These are phyloP conservation scores for Pythium guiyangense DNA, from an alignment of 352 stramenopile genomes.

Conservation along the genomic window DNA sequence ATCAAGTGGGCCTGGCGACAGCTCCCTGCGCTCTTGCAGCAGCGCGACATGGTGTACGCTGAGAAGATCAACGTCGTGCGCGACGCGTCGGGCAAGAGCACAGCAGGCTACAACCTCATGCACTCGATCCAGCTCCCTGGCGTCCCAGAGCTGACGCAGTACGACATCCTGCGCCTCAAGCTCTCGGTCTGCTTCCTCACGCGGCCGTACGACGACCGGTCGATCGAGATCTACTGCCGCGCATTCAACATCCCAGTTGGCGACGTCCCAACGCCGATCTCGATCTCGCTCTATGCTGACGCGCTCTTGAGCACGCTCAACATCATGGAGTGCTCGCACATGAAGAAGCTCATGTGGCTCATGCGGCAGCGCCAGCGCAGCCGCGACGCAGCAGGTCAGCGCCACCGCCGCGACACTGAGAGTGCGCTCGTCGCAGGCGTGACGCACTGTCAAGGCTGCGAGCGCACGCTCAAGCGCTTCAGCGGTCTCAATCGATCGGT, in stretches of 20 bases:
- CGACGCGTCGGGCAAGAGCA: conserved; percentile 2
- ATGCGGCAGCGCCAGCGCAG: conserved; percentile 14
- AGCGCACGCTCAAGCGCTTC: conserved; percentile 3
- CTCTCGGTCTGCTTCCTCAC: conserved; percentile 29
- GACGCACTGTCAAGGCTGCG: conserved; percentile 12
- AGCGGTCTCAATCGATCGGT: neutral
- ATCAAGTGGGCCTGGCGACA: conserved; percentile 35
- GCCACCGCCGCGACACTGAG: neutral
- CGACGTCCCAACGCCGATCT: conserved; percentile 17
- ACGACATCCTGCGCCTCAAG: conserved; percentile 18
- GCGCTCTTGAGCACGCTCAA: conserved; percentile 11
- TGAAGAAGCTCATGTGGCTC: conserved; percentile 35
- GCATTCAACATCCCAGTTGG: conserved; percentile 18
- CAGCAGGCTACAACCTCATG: conserved; percentile 10
- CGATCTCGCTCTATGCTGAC: conserved; percentile 15
- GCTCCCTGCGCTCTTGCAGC: neutral
- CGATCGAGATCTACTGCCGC: conserved; percentile 26
- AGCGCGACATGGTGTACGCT: conserved; percentile 12
- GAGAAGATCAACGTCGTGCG: conserved; percentile 9
- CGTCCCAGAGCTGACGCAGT: conserved; percentile 12
- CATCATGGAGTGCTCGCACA: conserved; percentile 23
- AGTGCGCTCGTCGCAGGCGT: conserved; percentile 10
- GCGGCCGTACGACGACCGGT: conserved; percentile 12
- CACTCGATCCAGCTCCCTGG: conserved; percentile 11
- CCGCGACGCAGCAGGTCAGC: neutral